phyloP scores from a whole-genome alignment of 768 basidiomycete genomes.

The Clathrus columnatus region DNA sequence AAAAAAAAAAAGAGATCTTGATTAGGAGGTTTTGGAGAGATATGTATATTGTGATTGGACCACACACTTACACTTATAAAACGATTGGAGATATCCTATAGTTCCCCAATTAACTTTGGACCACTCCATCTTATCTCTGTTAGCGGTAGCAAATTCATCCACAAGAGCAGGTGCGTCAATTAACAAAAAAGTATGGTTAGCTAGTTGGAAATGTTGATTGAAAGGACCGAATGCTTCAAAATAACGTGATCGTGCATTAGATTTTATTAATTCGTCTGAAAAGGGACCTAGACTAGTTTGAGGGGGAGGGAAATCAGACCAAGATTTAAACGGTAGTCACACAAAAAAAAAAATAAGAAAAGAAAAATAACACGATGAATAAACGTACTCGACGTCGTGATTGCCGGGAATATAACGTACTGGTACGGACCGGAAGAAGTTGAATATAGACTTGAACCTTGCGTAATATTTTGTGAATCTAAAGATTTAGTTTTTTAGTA shows the following conservation, averaged over 20 bases:
- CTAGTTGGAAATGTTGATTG: constrained; percentile 53
- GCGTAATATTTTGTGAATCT: constrained; percentile 69
- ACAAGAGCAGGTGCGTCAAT: constrained; percentile 59
- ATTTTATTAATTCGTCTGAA: neutral
- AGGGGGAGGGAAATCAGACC: constrained; percentile 19
- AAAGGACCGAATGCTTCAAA: constrained; percentile 63
- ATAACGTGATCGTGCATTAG: constrained; percentile 48
- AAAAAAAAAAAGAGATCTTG: constrained; percentile 11
- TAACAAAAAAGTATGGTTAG: constrained; percentile 65
- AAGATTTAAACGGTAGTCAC: neutral
- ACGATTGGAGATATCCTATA: constrained; percentile 44
- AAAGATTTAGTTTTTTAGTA: neutral
- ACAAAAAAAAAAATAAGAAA: neutral
- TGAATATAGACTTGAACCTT: constrained; percentile 68
- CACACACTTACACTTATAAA: constrained; percentile 32
- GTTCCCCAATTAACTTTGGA: constrained; percentile 40
- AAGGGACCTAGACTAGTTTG: constrained; percentile 37
- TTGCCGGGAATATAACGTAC: constrained; percentile 81
- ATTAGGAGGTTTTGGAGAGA: neutral
- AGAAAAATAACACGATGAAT: constrained; percentile 8
- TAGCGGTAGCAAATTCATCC: constrained; percentile 57
- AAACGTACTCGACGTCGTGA: constrained; percentile 71
- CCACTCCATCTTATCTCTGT: constrained; percentile 34
- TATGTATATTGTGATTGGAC: constrained; percentile 3
- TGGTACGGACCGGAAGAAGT: constrained; percentile 37